phyloP scores from a whole-genome alignment of 495 filamentous ascomycete genomes.

The Aspergillus biplanus region DNA sequence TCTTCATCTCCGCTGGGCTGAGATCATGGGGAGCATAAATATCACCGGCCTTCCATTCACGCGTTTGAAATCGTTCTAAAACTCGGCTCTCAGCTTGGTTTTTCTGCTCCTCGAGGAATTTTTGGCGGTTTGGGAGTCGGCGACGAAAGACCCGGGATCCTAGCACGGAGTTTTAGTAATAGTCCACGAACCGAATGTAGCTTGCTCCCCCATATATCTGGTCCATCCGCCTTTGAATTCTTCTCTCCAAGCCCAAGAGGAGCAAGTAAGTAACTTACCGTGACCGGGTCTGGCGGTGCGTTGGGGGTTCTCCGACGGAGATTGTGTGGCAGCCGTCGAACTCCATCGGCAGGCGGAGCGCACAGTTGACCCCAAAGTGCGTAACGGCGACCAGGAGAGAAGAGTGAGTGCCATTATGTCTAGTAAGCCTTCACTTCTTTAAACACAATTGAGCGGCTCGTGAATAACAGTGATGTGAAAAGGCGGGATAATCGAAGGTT shows the following conservation, averaged over 20 bases:
- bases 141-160: slow-evolving; percentile 21
- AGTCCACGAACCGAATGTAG: background rate
- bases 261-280: slow-evolving; percentile 26
- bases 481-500: slow-evolving; percentile 3
- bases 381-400: slow-evolving; percentile 38
- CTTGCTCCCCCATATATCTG: background rate
- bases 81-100: slow-evolving; percentile 40
- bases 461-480: slow-evolving; percentile 12
- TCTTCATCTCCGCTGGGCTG: slow-evolving; percentile 69
- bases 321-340: slow-evolving; percentile 41
- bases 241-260: slow-evolving; percentile 8
- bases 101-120: slow-evolving; percentile 46
- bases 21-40: slow-evolving; percentile 92
- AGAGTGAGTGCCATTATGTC: slow-evolving; percentile 38
- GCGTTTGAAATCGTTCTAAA: slow-evolving; percentile 42
- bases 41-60: slow-evolving; percentile 75
- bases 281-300: slow-evolving; percentile 23
- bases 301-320: slow-evolving; percentile 27
- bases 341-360: slow-evolving; percentile 42
- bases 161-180: background rate
- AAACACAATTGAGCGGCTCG: background rate
- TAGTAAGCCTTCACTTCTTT: background rate
- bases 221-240: slow-evolving; percentile 15
- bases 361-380: slow-evolving; percentile 28
- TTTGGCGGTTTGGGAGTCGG: slow-evolving; percentile 37